A percentile compares a stretch with the other conserved stretches of the same genome.
These are phyloP conservation scores for Nigrospora oryzae DNA, from an alignment of 2,329 filamentous ascomycete genomes.

Conservation along the genomic window DNA sequence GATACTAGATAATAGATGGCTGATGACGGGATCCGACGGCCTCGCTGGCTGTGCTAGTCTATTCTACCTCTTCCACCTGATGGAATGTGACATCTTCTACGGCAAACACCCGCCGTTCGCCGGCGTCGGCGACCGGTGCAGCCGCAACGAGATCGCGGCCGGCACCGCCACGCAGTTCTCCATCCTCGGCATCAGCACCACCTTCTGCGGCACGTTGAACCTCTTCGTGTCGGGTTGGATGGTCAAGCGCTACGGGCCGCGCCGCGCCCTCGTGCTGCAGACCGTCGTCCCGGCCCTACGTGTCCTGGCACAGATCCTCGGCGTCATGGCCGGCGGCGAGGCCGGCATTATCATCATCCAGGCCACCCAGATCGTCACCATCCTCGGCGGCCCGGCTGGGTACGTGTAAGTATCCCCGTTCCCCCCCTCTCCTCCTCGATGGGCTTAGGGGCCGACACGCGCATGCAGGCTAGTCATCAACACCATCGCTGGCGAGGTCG, in stretches of 20 bases:
- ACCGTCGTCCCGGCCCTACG: constrained; percentile 57
- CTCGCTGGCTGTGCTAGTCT: constrained; percentile 18
- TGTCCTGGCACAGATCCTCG: constrained; percentile 55
- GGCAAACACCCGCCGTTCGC: constrained; percentile 41
- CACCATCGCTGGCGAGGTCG: constrained; percentile 58
- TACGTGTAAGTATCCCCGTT: constrained; percentile 38
- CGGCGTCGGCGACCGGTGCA: constrained; percentile 45
- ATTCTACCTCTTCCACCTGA: constrained; percentile 60
- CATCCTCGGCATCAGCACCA: constrained; percentile 60
- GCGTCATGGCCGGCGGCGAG: constrained; percentile 51
- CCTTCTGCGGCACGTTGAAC: constrained; percentile 55
- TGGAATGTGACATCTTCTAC: constrained; percentile 67
- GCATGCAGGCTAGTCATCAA: constrained; percentile 48
- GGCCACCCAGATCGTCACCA: constrained; percentile 56
- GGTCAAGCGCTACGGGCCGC: constrained; percentile 58
- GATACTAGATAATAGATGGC: too few relatives aligned
- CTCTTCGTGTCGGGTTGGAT: constrained; percentile 59
- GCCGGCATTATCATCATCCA: constrained; percentile 62
- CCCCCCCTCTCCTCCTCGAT: not conserved
- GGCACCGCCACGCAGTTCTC: constrained; percentile 54
- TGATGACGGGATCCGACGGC: too few relatives aligned
- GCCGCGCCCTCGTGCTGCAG: constrained; percentile 52
- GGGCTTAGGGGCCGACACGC: not conserved
- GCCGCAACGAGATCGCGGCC: constrained; percentile 53
- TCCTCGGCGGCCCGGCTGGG: constrained; percentile 60